Conservation (phyloP, 2,329 filamentous ascomycete species). For the Waltergamsia citrina region DNA sequence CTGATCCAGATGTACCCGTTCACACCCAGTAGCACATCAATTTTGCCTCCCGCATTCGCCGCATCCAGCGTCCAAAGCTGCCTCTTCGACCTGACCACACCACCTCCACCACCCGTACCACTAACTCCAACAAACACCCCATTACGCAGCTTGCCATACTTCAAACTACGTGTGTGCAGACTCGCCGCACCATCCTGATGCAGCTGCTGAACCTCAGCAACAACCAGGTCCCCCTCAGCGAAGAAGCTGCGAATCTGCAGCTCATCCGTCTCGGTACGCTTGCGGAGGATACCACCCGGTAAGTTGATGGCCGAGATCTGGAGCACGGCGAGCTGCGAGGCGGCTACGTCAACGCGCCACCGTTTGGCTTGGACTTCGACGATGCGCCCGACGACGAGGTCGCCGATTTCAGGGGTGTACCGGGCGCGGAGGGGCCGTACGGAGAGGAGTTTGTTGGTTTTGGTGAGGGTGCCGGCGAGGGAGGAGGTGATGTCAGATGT, state of each 20-base stretch:
- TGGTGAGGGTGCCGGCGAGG: constrained; percentile 80
- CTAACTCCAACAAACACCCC: constrained; percentile 78
- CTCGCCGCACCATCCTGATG: constrained; percentile 78
- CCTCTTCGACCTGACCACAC: constrained; percentile 72
- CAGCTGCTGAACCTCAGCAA: constrained; percentile 89
- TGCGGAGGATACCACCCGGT: constrained; percentile 83
- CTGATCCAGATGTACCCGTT: constrained; percentile 97
- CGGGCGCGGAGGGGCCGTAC: constrained; percentile 83
- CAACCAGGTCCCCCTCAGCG: constrained; percentile 83
- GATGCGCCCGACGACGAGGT: constrained; percentile 88
- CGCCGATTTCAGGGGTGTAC: constrained; percentile 92
- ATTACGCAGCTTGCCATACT: constrained; percentile 93
- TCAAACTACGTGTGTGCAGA: constrained; percentile 81
- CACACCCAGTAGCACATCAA: constrained; percentile 85
- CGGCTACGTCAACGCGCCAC: constrained; percentile 92
- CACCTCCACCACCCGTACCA: constrained; percentile 76
- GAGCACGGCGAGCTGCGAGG: constrained; percentile 71
- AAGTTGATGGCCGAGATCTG: constrained; percentile 88
- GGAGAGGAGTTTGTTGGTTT: constrained; percentile 94
- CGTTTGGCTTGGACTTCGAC: constrained; percentile 87
- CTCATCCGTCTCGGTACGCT: constrained; percentile 91
- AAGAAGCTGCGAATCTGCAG: constrained; percentile 97
- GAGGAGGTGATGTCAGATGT: constrained; percentile 73
- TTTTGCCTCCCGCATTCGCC: constrained; percentile 46
- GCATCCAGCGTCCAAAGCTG: constrained; percentile 78